Evolutionary conservation across 441 rosid genomes (phyloP), one percentile per base, ranked within the genome.

Genomic region (Gossypium gossypioides): DNA sequence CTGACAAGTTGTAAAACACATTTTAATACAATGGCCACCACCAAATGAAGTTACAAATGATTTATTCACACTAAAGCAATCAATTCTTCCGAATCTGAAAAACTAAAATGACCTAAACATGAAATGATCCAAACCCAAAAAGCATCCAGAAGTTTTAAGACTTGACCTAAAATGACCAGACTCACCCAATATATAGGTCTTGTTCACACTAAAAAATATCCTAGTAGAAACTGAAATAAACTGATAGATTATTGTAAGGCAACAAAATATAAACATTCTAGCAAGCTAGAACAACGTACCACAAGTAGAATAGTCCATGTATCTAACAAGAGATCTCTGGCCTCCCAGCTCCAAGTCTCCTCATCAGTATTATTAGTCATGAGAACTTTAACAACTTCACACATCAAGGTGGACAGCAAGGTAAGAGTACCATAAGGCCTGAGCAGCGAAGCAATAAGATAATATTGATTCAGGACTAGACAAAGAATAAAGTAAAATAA

Each of bases 291-390:
- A 59, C 42, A 42, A 51, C 58, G 73, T 88, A 95, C 99, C 91
- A 74, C 65, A 44, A 95, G 99, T 64, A 95, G 80, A 18, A 90
- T 80, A 69, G 92, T 89, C 99, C 99, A 95, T 55, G 95, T 86
- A 81, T 95, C 99, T 79, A 95, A 80, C 75, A 95, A 84, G 82
- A 95, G 92, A 82, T 95, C 99, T 22, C 98, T 97, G 19, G 96
- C 96, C 80, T 88, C 97, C 91, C 95, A 91, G 82, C 96, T 95
- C 99, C 98, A 95, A 34, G 89, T 84, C 82, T 88, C 98, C 56
- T 95, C 88, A 44, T 89, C 95, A 25, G 86, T 79, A 78, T 71
- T 77, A 74, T 81, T 85, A 29, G 77, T 82, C 89, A 87, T 81
- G 55, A 88, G 87, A 75, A 83, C 91, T 85, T 95, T 92, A 77